Conservation (phyloP, 2,329 filamentous ascomycete genomes). For the Anthostomella pinea region DNA sequence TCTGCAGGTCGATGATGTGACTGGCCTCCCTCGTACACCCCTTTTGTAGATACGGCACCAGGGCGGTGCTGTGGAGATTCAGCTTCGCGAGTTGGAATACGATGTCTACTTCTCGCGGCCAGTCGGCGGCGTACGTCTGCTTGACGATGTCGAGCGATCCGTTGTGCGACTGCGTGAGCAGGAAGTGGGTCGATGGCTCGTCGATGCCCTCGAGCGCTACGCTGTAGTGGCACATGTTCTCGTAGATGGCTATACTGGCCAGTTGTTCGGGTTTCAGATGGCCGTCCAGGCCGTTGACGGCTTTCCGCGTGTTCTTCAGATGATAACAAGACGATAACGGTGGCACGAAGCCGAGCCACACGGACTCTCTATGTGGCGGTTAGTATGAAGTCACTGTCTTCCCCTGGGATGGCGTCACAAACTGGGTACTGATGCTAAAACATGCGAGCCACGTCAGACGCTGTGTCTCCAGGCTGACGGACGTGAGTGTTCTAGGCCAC, state of each 20-base stretch:
- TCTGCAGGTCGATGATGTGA: conserved; percentile 4
- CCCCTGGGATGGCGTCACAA: conserved; percentile 2
- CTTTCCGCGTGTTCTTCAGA: conserved; percentile 8
- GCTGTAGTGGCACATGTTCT: conserved; percentile 11
- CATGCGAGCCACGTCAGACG: conserved; percentile 13
- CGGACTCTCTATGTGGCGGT: conserved; percentile 11
- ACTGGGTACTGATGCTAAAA: conserved; percentile 11
- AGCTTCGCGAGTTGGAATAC: conserved; percentile 12
- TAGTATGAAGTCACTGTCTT: too few relatives aligned
- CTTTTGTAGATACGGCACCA: conserved; percentile 4
- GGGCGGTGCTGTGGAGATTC: conserved; percentile 6
- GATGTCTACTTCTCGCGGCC: conserved; percentile 9
- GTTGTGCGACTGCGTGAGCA: conserved; percentile 10
- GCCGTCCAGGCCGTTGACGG: conserved; percentile 4
- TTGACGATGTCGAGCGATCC: conserved; percentile 7
- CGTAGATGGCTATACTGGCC: conserved; percentile 8
- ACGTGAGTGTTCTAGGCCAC: too few relatives aligned
- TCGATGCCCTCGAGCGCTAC: conserved; percentile 12
- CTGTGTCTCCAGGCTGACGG: conserved; percentile 4
- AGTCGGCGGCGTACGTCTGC: conserved; percentile 7
- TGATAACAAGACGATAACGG: conserved; percentile 7
- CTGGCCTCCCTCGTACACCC: neutral
- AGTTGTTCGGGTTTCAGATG: conserved; percentile 1
- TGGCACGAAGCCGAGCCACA: conserved; percentile 11
- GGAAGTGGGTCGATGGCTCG: conserved; percentile 4